phyloP scores from a whole-genome alignment of 176 grass and related monocot genomes.

The Eremochloa ophiuroides region DNA sequence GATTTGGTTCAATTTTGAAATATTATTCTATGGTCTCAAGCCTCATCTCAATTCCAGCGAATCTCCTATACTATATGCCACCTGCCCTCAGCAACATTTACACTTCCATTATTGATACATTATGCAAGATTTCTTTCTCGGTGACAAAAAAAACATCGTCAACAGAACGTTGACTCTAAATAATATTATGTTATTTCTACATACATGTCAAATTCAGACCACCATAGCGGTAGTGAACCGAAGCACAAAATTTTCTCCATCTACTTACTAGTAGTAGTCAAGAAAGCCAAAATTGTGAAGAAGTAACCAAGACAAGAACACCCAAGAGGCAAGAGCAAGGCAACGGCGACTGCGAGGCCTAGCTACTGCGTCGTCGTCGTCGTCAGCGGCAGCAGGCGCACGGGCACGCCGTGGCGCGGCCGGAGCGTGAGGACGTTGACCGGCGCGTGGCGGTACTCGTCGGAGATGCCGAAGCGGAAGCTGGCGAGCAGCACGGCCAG shows the following conservation, averaged over 20 bases:
- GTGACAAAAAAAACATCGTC: not conserved
- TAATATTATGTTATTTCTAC: not conserved
- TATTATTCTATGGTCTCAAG: not conserved
- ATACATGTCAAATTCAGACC: not conserved
- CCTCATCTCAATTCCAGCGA: not conserved
- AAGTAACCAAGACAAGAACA: not conserved
- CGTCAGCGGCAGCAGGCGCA: conserved; percentile 56
- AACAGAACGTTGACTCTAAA: not conserved
- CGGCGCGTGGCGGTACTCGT: conserved; percentile 83
- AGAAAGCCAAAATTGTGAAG: conserved; percentile 14
- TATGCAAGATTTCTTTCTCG: not conserved
- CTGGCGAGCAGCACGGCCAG: conserved; percentile 66
- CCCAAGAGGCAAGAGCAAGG: not conserved
- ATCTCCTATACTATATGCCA: not conserved
- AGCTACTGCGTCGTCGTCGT: not conserved
- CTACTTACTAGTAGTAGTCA: not conserved
- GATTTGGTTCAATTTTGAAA: not conserved
- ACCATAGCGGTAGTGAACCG: not conserved
- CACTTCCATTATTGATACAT: not conserved
- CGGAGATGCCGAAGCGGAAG: conserved; percentile 82
- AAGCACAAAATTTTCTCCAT: conserved; percentile 20
- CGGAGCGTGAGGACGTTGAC: conserved; percentile 84
- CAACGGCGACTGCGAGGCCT: no score
- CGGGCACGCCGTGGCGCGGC: conserved; percentile 71
- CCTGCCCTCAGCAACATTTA: not conserved